phyloP scores from a whole-genome alignment of 164 flowering plant species.

The Annona cherimola region DNA sequence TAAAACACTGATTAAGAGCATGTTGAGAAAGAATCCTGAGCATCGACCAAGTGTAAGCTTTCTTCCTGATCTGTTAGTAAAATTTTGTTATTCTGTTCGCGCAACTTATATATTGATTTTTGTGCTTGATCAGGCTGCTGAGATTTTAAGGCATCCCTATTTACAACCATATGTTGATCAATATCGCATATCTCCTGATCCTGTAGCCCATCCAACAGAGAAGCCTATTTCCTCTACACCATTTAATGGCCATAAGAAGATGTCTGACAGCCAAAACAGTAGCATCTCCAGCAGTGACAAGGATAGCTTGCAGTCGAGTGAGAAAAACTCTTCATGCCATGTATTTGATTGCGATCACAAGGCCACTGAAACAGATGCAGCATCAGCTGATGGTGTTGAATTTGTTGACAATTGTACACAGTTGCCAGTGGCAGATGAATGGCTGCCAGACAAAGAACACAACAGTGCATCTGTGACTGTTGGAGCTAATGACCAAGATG shows the following conservation, averaged over 20 bases:
- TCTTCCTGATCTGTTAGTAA: neutral
- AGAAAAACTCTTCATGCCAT: conserved; percentile 31
- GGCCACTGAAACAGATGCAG: conserved; percentile 41
- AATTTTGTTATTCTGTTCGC: neutral
- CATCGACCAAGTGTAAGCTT: conserved; percentile 82
- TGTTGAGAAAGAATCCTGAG: conserved; percentile 96
- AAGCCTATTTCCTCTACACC: conserved; percentile 36
- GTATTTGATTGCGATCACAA: conserved; percentile 37
- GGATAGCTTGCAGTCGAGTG: conserved; percentile 65
- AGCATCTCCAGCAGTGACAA: conserved; percentile 76
- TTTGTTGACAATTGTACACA: conserved; percentile 20
- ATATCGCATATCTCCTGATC: conserved; percentile 41
- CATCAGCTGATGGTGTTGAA: conserved; percentile 38
- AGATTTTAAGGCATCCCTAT: conserved; percentile 81
- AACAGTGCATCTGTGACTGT: conserved; percentile 13
- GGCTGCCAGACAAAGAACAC: conserved; percentile 30
- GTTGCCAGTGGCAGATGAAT: conserved; percentile 14
- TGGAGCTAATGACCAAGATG: conserved; percentile 35
- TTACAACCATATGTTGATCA: conserved; percentile 83
- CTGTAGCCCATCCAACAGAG: conserved; percentile 36
- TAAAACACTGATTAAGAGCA: conserved; percentile 87
- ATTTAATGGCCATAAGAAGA: conserved; percentile 40
- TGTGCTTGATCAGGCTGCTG: conserved; percentile 67
- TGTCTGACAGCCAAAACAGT: conserved; percentile 82
- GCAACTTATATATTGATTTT: conserved; percentile 18